Conservation (phyloP, 75 land plant species). For the Sequoia sempervirens region DNA sequence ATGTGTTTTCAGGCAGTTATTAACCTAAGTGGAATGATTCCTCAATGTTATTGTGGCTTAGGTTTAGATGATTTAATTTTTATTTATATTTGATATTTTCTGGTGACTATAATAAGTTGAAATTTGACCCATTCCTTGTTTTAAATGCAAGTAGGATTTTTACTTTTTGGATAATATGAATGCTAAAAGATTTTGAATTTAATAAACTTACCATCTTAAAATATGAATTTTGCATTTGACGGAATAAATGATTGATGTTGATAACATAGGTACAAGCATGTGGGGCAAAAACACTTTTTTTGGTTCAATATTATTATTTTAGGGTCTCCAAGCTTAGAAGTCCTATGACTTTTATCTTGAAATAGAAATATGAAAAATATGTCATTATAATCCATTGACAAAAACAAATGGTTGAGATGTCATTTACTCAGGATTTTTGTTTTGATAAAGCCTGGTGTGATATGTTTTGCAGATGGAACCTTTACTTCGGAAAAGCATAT, state of each 20-base stretch:
- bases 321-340: background rate
- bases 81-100: too few relatives aligned
- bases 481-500: constrained; percentile 42
- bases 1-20: too few relatives aligned
- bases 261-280: background rate
- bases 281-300: too few relatives aligned
- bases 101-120: background rate
- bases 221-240: background rate
- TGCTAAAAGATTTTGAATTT: background rate
- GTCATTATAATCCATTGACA: background rate
- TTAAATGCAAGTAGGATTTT: background rate
- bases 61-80: too few relatives aligned
- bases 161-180: too few relatives aligned
- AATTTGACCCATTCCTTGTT: background rate
- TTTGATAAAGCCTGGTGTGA: constrained; percentile 12
- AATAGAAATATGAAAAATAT: constrained; percentile 4
- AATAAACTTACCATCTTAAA: background rate
- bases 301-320: too few relatives aligned
- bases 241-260: background rate
- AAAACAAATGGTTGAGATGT: constrained; percentile 22
- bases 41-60: background rate
- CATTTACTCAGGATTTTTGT: constrained; percentile 37
- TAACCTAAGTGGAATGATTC: background rate
- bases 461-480: constrained; percentile 65
- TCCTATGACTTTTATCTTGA: background rate